Conservation (phyloP, 768 basidiomycete species). For the Mrakia gelida region DNA sequence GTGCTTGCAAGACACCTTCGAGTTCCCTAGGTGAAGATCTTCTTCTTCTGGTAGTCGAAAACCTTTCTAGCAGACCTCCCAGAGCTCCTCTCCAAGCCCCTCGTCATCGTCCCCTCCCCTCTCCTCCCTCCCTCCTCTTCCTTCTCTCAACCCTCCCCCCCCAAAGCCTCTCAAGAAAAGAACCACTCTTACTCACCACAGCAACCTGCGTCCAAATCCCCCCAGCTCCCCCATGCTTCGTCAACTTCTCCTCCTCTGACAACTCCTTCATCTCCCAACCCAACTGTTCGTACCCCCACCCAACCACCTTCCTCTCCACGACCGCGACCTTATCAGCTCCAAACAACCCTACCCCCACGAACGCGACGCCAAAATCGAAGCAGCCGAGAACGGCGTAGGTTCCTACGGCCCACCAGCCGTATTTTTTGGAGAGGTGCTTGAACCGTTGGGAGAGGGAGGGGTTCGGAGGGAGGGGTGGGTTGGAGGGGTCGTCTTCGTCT, state of each 20-base stretch:
- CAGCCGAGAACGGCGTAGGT: conserved; percentile 71
- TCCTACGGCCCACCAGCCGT: conserved; percentile 93
- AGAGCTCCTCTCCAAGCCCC: not conserved
- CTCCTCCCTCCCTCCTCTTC: not conserved
- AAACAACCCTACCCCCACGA: conserved; percentile 74
- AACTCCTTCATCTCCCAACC: conserved; percentile 27
- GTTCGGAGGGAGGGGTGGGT: conserved; percentile 6
- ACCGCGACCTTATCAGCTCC: conserved; percentile 85
- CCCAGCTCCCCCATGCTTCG: conserved; percentile 30
- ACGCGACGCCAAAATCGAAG: conserved; percentile 79
- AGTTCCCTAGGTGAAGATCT: no score
- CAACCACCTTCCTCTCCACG: conserved; percentile 49
- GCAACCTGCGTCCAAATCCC: conserved; percentile 86
- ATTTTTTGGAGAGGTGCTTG: conserved; percentile 78
- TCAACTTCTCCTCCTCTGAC: conserved; percentile 21
- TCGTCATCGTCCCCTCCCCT: not conserved
- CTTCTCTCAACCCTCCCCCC: not conserved
- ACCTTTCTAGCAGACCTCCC: not conserved
- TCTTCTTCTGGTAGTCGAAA: not conserved
- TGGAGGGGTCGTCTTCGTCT: not conserved
- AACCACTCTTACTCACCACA: conserved; percentile 6
- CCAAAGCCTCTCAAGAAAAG: no score
- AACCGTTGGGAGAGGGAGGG: conserved; percentile 54
- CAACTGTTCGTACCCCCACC: conserved; percentile 41
- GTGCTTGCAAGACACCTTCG: no score